Conservation (phyloP, 2,329 filamentous ascomycete species). For the Hymenoscyphus salicellus region DNA sequence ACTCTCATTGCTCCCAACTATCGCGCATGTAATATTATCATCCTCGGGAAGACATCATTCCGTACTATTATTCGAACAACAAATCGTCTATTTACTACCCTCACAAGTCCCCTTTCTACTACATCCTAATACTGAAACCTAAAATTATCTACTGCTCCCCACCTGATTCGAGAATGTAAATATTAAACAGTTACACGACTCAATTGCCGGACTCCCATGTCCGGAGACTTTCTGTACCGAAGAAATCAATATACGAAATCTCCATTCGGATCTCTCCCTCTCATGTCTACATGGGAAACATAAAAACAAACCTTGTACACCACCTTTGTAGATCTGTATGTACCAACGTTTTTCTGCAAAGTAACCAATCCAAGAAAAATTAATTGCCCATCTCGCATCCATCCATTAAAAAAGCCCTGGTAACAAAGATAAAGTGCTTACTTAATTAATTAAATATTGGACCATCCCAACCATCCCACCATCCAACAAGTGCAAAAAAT, state of each 20-base stretch:
- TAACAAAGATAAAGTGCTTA: constrained; percentile 1
- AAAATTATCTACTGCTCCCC: neutral
- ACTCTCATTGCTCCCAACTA: neutral
- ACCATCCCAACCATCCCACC: neutral
- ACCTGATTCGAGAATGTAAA: neutral
- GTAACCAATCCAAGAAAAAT: neutral
- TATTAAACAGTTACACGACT: neutral
- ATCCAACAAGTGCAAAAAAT: neutral
- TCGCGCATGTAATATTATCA: neutral
- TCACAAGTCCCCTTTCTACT: neutral
- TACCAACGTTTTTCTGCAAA: neutral
- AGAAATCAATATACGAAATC: neutral
- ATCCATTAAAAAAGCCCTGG: neutral
- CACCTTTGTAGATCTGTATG: neutral
- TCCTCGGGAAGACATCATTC: neutral
- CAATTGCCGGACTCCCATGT: neutral
- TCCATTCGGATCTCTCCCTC: neutral
- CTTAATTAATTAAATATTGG: neutral
- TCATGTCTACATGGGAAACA: neutral
- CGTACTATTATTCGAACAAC: neutral
- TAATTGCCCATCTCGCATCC: neutral
- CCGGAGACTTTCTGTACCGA: neutral
- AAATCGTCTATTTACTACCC: neutral
- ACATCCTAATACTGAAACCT: neutral
- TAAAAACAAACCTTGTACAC: neutral